Evolutionary conservation across 2,329 filamentous ascomycete species (phyloP), one percentile per base, ranked within the genome.

Genomic region (Arthrobotrys megalospora): DNA sequence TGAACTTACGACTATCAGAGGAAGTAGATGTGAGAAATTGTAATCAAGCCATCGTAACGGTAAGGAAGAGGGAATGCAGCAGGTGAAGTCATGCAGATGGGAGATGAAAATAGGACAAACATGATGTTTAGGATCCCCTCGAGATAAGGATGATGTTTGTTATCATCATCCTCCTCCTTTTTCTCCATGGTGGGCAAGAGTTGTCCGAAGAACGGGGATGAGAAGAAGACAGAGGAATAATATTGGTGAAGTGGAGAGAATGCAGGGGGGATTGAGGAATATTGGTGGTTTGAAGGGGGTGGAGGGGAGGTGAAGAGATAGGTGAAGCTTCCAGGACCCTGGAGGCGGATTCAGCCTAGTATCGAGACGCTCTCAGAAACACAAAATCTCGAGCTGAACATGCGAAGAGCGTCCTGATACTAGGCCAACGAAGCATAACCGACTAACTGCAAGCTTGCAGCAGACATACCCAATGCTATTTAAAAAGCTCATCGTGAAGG

Each of bases 391-490:
- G 24, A 28, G n/a, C 52, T 21, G 6, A 5, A 38, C 32, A 58
- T 38, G 52, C n/a, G 28, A 12, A 58, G 32, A 38, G 52, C n/a
- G 32, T 38, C 52, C 6, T 19, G 52, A 58, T 58, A 58, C 52
- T 36, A 55, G 50, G 50, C 28, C 14, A 55, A 11, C 14, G 11
- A 24, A 58, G 16, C n/a, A 28, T 3, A 60, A n/a, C 36, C 10
- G 43, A 43, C 36, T 3, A 45, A 38, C 32, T 32, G 34, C 55
- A 47, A 45, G 19, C 50, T 76, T 24, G 47, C 45, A 58, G 34
- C n/a, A 16, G 43, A 77, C 73, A 48, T 77, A 77, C 73, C 72
- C 72, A 70, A 77, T 38, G 45, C 66, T 70, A 55, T 70, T 70
- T 16, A 77, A 58, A 41, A 77, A 77, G 41, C 58, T 66, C 73